Evolutionary conservation across 2,329 filamentous ascomycete genomes (phyloP), one percentile per base, ranked within the genome.

Genomic region (Trichoderma asperellum): DNA sequence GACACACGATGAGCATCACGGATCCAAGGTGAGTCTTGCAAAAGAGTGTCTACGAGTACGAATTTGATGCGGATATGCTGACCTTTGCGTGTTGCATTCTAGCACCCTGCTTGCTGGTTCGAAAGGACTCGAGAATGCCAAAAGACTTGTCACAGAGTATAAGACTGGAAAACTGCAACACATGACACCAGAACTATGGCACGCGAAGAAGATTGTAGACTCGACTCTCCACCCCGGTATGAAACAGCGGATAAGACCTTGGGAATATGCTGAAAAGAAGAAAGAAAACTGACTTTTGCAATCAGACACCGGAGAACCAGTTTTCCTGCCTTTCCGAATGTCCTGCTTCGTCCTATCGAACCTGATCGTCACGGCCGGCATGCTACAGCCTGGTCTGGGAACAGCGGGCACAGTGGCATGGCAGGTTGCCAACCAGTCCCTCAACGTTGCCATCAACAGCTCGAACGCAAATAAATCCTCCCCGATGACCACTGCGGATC

Each of bases 381-480:
- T 99, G 96, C 91, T 99, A 68, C 96, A 95, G 65, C 96, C 96
- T 3, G 92, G 92, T 11, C 87, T 98, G 29, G 84, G 87, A 75
- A 97, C 91, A 56, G 87, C 87, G 53, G 96, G 95, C 64, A 97
- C 93, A 5, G 85, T 98, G 47, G 90, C 91, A 73, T 99, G 96
- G 96, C 96, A 99, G 82, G 89, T 97, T 70, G 89, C 92, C 74
- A 99, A 99, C 82, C 96, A 99, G 83, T 97, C 94, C 14, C 90
- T 99, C 75, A 99, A 99, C 79, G 96, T 99, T 34, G 95, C 93
- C 74, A 95, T 99, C 86, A 99, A 99, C 86, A 94, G 89, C 79
- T 92, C 95, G 77, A 99, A 99, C 80, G 93, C 95, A 72, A 99
- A 99, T 87, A 99, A 99, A 81, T 97, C 94, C 49, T 94, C 93